These are phyloP conservation scores for Podila clonocystis DNA, from an alignment of 192 early-diverging fungal genomes.

Conservation along the genomic window DNA sequence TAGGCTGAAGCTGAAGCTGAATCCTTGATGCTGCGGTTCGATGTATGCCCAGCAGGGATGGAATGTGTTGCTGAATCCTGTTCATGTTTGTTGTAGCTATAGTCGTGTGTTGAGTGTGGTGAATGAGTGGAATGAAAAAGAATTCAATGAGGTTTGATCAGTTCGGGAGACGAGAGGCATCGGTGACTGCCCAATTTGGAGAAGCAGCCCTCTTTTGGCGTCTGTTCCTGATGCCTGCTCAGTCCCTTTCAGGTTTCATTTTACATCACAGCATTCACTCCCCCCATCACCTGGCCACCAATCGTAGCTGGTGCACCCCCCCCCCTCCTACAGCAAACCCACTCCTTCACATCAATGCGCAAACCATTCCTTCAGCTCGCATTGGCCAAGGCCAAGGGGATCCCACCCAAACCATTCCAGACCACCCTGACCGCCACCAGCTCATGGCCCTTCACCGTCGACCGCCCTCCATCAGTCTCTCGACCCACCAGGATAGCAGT, in stretches of 20 bases:
- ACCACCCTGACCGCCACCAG: constrained; percentile 33
- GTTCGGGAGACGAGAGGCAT: too few species aligned
- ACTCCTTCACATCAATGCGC: constrained; percentile 12
- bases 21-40: not conserved
- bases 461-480: constrained; percentile 20
- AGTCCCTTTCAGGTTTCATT: too few species aligned
- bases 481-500: constrained; percentile 56
- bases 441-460: constrained; percentile 45
- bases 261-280: not conserved
- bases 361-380: constrained; percentile 32
- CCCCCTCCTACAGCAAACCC: not conserved
- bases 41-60: constrained; percentile 6
- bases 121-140: constrained; percentile 11
- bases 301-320: too few species aligned
- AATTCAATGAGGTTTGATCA: constrained; percentile 5
- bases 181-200: not conserved
- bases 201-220: too few species aligned
- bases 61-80: constrained; percentile 15
- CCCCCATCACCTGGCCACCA: not conserved
- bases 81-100: constrained; percentile 11
- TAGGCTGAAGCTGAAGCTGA: not conserved
- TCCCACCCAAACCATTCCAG: constrained; percentile 30
- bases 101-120: not conserved
- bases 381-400: constrained; percentile 21
- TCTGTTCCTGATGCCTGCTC: too few species aligned